Base-by-base conservation (phyloP, 2,329 filamentous ascomycete genomes). In the Cladosporium sp. region DNA sequence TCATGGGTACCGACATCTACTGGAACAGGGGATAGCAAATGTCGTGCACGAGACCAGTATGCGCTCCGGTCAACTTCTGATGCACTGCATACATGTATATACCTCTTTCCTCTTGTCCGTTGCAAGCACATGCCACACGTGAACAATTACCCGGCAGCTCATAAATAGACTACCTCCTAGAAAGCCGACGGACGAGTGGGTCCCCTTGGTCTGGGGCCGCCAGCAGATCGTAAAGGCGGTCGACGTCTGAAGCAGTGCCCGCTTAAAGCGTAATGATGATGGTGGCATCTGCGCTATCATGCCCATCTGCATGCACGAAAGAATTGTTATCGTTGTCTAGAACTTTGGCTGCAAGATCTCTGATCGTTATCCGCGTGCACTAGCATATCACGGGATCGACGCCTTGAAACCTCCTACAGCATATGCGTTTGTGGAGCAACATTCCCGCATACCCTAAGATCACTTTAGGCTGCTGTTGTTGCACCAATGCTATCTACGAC, bases 211-310 rank as follows among this genome's bases (percentile, higher is more conserved):
- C 49, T 25, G 49, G 49, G 49, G 49, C 42, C 19, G 42, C 20
- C 37, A 12, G 8, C 37, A 39, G 43, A 47, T 47, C 43, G 25
- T 30, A n/a, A 47, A 12, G 42, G 17, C 40, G 19, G 40, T 19
- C 14, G 42, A 8, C 14, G 22, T 20, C 7, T 9, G 30, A 34
- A 34, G 30, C 30, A 34, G 30, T 34, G 30, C 30, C 30, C 30
- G 30, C 28, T 28, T 28, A 25, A 42, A 52, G 37, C 50, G 50
- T 52, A 52, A 52, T 52, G 37, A 52, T 52, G 50, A 52, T 52
- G 50, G 47, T 47, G 15, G 22, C 42, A 28, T 28, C 19, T 45
- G 42, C 22, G 42, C 43, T 28, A 47, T 47, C 43, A 25, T 25
- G 6, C 17, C 25, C 22, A 30, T 47, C 6, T 47, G 43, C 43